A percentile compares a stretch with the other conserved stretches of the same genome.
Conservation (phyloP, 768 basidiomycete species). For the Lentinus tigrinus region DNA sequence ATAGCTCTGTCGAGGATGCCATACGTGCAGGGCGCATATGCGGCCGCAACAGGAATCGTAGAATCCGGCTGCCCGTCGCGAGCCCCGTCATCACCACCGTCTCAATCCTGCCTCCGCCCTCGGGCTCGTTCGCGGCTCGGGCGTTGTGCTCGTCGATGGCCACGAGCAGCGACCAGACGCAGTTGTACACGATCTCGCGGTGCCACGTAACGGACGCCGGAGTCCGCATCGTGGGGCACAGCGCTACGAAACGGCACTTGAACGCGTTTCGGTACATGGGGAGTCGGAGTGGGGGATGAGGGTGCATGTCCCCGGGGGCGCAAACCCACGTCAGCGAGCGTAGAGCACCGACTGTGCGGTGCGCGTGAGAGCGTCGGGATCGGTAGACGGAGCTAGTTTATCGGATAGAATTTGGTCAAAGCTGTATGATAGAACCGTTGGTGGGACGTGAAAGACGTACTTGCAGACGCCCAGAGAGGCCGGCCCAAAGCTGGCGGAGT, state of each 20-base stretch:
- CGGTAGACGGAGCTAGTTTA: not conserved
- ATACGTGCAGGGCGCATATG: too few relatives aligned
- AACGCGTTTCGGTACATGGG: constrained; percentile 6
- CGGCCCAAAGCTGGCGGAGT: too few relatives aligned
- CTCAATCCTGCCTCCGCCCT: not conserved
- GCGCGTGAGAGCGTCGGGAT: constrained; percentile 4
- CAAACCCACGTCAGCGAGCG: constrained; percentile 12
- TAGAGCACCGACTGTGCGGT: constrained; percentile 11
- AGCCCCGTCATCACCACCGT: constrained; percentile 16
- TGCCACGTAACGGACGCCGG: constrained; percentile 18
- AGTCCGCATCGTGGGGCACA: constrained; percentile 17
- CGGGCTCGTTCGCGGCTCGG: not conserved
- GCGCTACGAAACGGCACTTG: constrained; percentile 8
- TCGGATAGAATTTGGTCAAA: constrained; percentile 7
- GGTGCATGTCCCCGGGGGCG: constrained; percentile 17
- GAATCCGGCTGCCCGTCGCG: constrained; percentile 3
- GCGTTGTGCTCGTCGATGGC: constrained; percentile 12
- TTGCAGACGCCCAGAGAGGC: too few relatives aligned
- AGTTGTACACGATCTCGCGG: constrained; percentile 25
- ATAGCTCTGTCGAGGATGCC: too few relatives aligned
- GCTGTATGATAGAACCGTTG: too few relatives aligned
- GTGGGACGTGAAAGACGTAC: too few relatives aligned
- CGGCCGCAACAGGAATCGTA: too few relatives aligned
- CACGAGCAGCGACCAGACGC: constrained; percentile 26
- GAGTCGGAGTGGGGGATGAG: constrained; percentile 12